Conservation (phyloP, 495 filamentous ascomycete species). For the Hypoxylon fragiforme region DNA sequence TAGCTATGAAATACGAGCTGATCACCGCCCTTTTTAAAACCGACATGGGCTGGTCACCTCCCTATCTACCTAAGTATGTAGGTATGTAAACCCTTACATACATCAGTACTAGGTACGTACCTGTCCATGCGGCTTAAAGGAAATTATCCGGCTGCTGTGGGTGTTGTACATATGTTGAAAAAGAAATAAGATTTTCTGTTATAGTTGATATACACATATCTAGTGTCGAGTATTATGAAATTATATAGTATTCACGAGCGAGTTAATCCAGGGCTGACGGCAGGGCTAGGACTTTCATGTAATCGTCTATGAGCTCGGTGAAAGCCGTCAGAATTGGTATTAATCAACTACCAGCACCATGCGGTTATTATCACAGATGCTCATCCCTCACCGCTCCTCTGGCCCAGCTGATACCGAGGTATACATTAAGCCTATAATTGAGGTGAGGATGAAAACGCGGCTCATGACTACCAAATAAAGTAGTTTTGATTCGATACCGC, state of each 20-base stretch:
- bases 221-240: too few relatives aligned
- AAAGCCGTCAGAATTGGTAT: constrained; percentile 3
- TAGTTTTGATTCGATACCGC: background rate
- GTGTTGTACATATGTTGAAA: too few relatives aligned
- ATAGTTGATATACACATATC: too few relatives aligned
- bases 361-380: background rate
- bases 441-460: constrained; percentile 4
- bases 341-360: constrained; percentile 3
- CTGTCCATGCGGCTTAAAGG: too few relatives aligned
- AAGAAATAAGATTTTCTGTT: too few relatives aligned
- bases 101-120: too few relatives aligned
- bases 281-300: background rate
- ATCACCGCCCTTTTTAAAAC: constrained; percentile 28
- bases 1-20: constrained; percentile 14
- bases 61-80: too few relatives aligned
- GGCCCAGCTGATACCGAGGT: constrained; percentile 1
- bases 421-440: background rate
- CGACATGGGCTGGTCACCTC: background rate
- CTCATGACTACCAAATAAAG: background rate
- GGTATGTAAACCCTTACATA: too few relatives aligned
- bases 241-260: background rate
- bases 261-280: constrained; percentile 1
- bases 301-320: constrained; percentile 13
- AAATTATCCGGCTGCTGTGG: too few relatives aligned
- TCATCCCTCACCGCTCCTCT: background rate